Base-by-base conservation (phyloP, 2,329 filamentous ascomycete genomes). In the Penicillium decumbens region DNA sequence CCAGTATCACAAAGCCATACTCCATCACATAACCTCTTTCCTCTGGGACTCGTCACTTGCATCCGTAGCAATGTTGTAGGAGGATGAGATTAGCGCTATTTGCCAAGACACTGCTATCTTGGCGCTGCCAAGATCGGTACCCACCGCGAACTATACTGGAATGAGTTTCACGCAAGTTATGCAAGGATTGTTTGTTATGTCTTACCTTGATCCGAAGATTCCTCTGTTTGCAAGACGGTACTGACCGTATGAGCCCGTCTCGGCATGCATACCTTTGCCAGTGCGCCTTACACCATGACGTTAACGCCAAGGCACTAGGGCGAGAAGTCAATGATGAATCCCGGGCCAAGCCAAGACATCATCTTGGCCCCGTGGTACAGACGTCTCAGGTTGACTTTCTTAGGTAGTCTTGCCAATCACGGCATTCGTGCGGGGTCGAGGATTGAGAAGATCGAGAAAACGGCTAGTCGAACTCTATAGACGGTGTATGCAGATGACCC, bases 401-500 rank as follows among this genome's bases (percentile, higher is more conserved):
- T 27, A 27, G 37, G n/a, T 43, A 25, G 45, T 12, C n/a, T 39
- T 29, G 42, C 27, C 18, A 45, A 50, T 51, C 39, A 33, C 39
- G 30, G 40, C 8, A 30, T 35, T 23, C 13, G 53, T 52, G 54
- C 49, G 51, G 52, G 54, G 52, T 48, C 13, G 37, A 12, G 38
- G 23, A 32, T 49, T 43, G 29, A 38, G 46, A 53, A 49, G 41
- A 29, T 72, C 68, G 49, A 55, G 54, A 54, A 57, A 23, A 47
- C 41, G 50, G 15, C 44, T 51, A 52, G 47, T 52, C 45, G 41
- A 56, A 56, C 53, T 28, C 23, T 54, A 28, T 49, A 30, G 39
- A 33, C 40, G 42, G 37, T 29, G 28, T 12, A 27, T 50, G n/a
- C 41, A 42, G 24, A 18, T 68, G 78, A 58, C 69, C 23, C 45